These are phyloP conservation scores for Penium margaritaceum DNA, from an alignment of 139 green algal species.

Conservation along the genomic window DNA sequence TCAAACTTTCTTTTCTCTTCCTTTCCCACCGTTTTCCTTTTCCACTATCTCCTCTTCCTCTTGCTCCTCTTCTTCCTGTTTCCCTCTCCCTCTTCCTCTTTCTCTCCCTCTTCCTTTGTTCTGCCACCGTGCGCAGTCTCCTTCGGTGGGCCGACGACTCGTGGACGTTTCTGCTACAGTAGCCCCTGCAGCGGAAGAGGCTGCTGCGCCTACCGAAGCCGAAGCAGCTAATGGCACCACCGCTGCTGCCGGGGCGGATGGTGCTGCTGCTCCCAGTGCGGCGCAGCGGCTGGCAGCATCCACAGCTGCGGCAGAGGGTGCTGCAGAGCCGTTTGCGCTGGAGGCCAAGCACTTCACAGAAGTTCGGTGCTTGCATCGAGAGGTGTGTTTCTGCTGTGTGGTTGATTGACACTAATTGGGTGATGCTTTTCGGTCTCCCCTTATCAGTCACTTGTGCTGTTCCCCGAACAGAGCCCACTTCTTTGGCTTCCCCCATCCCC, in stretches of 20 bases:
- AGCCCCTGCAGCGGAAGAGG: neutral
- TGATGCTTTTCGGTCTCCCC: no score
- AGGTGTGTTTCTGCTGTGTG: slow-evolving; percentile 51
- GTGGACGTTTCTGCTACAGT: slow-evolving; percentile 8
- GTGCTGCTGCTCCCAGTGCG: slow-evolving; percentile 17
- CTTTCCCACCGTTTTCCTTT: no score
- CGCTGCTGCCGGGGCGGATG: slow-evolving; percentile 26
- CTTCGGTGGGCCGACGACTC: slow-evolving; percentile 62
- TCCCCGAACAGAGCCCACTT: no score
- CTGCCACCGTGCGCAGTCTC: slow-evolving; percentile 49
- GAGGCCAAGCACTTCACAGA: slow-evolving; percentile 85
- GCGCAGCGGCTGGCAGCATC: slow-evolving; percentile 40
- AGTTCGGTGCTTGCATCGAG: slow-evolving; percentile 60
- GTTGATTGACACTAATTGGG: no score
- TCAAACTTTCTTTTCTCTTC: no score
- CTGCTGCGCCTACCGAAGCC: neutral
- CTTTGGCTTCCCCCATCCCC: no score
- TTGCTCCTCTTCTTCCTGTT: neutral
- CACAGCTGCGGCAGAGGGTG: slow-evolving; percentile 11
- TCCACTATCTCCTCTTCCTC: neutral
- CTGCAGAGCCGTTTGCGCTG: slow-evolving; percentile 60
- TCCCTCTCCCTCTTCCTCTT: neutral
- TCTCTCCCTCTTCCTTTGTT: neutral
- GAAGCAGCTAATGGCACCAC: neutral
- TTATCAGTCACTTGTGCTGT: no score